These are phyloP conservation scores for Debaryomyces subglobosus DNA, from an alignment of 1,139 yeast genomes.

Conservation along the genomic window DNA sequence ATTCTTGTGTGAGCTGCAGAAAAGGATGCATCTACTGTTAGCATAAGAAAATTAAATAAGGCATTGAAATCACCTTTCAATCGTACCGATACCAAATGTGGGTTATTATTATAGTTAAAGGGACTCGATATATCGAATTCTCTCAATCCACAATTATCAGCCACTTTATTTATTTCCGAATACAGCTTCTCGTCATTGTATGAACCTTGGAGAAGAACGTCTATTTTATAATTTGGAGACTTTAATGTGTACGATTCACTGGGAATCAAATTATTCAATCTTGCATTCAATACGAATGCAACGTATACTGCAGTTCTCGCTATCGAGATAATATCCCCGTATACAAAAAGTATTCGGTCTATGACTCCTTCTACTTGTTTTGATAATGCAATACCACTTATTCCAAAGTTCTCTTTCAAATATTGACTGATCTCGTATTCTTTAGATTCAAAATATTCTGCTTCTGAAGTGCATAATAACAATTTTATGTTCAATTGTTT, in stretches of 20 bases:
- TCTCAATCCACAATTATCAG: slow-evolving; percentile 8
- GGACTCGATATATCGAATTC: slow-evolving; percentile 15
- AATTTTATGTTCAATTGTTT: slow-evolving; percentile 18
- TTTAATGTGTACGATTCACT: slow-evolving; percentile 32
- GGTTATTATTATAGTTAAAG: slow-evolving; percentile 14
- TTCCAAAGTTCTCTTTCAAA: slow-evolving; percentile 21
- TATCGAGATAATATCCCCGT: slow-evolving; percentile 26
- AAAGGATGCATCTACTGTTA: slow-evolving; percentile 13
- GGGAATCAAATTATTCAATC: slow-evolving; percentile 27
- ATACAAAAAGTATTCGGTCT: slow-evolving; percentile 31
- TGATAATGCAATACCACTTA: slow-evolving; percentile 26
- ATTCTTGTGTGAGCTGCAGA: slow-evolving; percentile 7
- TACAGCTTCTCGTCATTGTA: neutral
- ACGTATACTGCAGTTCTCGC: slow-evolving; percentile 28
- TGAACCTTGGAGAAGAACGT: slow-evolving; percentile 8
- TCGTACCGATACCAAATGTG: slow-evolving; percentile 14
- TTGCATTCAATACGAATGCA: slow-evolving; percentile 25
- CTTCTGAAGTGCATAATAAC: slow-evolving; percentile 31
- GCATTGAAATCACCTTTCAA: slow-evolving; percentile 26
- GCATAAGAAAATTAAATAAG: slow-evolving; percentile 19
- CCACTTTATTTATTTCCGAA: slow-evolving; percentile 1
- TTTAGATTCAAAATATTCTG: slow-evolving; percentile 24
- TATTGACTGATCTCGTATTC: slow-evolving; percentile 11
- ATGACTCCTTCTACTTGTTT: slow-evolving; percentile 26
- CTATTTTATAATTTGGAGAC: slow-evolving; percentile 29